Percentiles rank a stretch among this genome's conserved stretches.
Evolutionary conservation across 192 early-diverging fungal genomes (phyloP).

Genomic region (Coemansia sp.): DNA sequence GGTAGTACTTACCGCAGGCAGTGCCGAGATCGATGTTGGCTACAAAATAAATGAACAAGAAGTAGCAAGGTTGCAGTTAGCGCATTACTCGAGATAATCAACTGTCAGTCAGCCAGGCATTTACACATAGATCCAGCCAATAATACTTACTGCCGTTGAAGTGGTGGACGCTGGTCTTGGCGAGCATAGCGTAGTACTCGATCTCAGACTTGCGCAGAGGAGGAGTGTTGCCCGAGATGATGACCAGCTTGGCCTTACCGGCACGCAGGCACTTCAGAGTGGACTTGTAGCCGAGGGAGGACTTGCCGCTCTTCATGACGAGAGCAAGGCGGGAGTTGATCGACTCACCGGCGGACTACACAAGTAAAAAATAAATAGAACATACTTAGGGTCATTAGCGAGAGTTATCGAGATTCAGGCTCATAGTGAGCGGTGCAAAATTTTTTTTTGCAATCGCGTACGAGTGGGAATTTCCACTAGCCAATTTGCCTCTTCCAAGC

Average conservation of each 20-base stretch:
- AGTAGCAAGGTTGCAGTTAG: background rate
- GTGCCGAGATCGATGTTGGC: conserved; percentile 99
- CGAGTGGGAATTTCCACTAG: background rate
- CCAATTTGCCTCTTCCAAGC: background rate
- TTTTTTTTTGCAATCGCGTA: conserved; percentile 2
- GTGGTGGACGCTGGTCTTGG: conserved; percentile 99
- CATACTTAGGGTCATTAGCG: background rate
- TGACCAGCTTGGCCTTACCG: conserved; percentile 98
- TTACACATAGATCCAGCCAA: background rate
- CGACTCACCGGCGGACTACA: conserved; percentile 88
- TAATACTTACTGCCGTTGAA: conserved; percentile 86
- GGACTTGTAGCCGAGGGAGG: conserved; percentile 97
- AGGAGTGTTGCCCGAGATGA: conserved; percentile 99
- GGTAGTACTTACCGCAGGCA: conserved; percentile 99
- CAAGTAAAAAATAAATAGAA: conserved; percentile 13
- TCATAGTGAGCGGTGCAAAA: background rate
- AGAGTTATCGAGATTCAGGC: background rate
- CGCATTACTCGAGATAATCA: background rate
- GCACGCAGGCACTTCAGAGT: conserved; percentile 96
- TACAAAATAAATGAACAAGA: conserved; percentile 70
- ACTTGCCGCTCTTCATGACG: conserved; percentile 99
- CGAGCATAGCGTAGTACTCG: conserved; percentile 99
- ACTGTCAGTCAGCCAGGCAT: background rate
- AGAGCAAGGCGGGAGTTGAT: conserved; percentile 98
- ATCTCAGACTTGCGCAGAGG: conserved; percentile 99